These are phyloP conservation scores for Panicum hallii DNA, from an alignment of 202 grass and related monocot genomes.

Conservation along the genomic window DNA sequence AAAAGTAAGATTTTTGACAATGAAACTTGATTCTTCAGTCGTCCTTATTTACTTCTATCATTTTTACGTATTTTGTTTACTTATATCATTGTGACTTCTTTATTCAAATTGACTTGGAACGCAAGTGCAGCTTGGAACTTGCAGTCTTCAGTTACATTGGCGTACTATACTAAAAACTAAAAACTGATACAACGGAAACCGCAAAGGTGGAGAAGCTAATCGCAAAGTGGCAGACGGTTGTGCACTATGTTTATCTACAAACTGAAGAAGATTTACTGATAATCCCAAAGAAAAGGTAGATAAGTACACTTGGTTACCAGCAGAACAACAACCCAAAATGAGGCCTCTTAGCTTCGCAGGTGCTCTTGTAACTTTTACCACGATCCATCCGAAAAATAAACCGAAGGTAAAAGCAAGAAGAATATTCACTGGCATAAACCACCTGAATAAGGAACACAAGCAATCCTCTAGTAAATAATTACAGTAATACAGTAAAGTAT, in stretches of 20 bases:
- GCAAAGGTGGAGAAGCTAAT: not conserved
- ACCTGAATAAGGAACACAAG: conserved; percentile 55
- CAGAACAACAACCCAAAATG: conserved; percentile 86
- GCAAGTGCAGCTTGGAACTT: not conserved
- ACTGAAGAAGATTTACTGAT: not conserved
- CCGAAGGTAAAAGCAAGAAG: conserved; percentile 72
- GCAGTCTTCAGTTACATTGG: not conserved
- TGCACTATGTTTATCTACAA: not conserved
- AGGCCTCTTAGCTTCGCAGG: conserved; percentile 72
- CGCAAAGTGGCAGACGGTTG: not conserved
- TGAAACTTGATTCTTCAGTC: conserved; percentile 9
- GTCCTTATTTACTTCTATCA: not conserved
- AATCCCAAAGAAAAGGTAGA: not conserved
- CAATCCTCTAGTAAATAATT: not conserved
- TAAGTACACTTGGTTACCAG: conserved; percentile 58
- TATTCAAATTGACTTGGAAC: conserved; percentile 10
- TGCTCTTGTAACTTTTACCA: conserved; percentile 66
- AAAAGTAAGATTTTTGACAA: not conserved
- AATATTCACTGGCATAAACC: conserved; percentile 95
- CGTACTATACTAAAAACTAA: not conserved
- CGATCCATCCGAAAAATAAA: conserved; percentile 73
- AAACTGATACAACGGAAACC: not conserved
- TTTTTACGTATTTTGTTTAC: not conserved
- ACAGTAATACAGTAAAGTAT: not conserved
- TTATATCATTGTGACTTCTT: not conserved